These are phyloP conservation scores for Metroxylon sagu DNA, from an alignment of 176 grass and related monocot species.

Conservation along the genomic window DNA sequence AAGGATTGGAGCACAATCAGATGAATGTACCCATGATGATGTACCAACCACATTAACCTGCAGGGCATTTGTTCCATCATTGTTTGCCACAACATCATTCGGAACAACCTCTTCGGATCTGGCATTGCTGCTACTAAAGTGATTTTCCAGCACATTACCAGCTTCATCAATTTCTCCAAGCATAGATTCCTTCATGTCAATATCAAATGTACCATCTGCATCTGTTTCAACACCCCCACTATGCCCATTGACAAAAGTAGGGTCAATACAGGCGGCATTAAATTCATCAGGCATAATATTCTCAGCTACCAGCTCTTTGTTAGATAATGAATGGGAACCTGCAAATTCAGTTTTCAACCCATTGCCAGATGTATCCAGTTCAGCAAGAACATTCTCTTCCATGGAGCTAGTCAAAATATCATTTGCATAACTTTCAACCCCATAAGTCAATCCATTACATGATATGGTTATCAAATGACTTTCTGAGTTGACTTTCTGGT, in stretches of 20 bases:
- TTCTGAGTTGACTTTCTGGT: slow-evolving; percentile 14
- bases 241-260: slow-evolving; percentile 33
- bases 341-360: slow-evolving; percentile 23
- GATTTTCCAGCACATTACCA: slow-evolving; percentile 31
- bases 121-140: slow-evolving; percentile 25
- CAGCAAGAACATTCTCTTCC: slow-evolving; percentile 26
- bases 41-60: slow-evolving; percentile 36
- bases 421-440: slow-evolving; percentile 17
- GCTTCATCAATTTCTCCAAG: slow-evolving; percentile 39
- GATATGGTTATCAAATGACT: slow-evolving; percentile 13
- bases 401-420: slow-evolving; percentile 15
- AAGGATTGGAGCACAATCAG: slow-evolving; percentile 40
- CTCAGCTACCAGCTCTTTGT: slow-evolving; percentile 18
- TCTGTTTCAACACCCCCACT: slow-evolving; percentile 30
- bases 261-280: slow-evolving; percentile 22
- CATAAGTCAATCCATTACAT: slow-evolving; percentile 26
- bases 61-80: slow-evolving; percentile 30
- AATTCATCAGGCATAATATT: slow-evolving; percentile 25
- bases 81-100: slow-evolving; percentile 29
- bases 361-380: slow-evolving; percentile 32
- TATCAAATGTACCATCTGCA: slow-evolving; percentile 52
- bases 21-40: slow-evolving; percentile 42
- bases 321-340: slow-evolving; percentile 13
- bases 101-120: slow-evolving; percentile 10
- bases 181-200: slow-evolving; percentile 53